Conservation (phyloP, 805 yeast genomes). For the Candida xiaguanensis region DNA sequence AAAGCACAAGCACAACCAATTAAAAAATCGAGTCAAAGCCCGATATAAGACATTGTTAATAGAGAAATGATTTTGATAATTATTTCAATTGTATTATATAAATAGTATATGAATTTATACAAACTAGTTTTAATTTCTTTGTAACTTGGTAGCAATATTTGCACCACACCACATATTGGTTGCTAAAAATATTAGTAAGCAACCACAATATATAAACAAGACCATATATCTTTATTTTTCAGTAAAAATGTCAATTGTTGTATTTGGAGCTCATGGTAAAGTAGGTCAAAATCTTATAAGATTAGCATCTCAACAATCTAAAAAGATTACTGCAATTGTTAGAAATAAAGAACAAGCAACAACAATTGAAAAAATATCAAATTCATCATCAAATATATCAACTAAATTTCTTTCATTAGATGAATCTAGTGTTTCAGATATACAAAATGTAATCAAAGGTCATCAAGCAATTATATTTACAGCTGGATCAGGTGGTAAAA, state of each 20-base stretch:
- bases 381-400: constrained; percentile 20
- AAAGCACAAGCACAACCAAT: not conserved
- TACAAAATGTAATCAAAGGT: constrained; percentile 40
- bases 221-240: not conserved
- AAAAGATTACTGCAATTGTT: constrained; percentile 33
- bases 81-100: constrained; percentile 4
- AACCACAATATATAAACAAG: not conserved
- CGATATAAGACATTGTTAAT: constrained; percentile 7
- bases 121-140: not conserved
- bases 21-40: constrained; percentile 4
- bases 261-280: constrained; percentile 62
- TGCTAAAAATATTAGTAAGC: not conserved
- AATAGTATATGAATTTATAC: not conserved
- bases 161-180: not conserved
- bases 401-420: constrained; percentile 39
- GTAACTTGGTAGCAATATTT: not conserved
- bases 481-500: constrained; percentile 63
- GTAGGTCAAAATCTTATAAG: constrained; percentile 48
- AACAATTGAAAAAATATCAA: constrained; percentile 34
- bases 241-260: constrained; percentile 5
- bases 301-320: constrained; percentile 23
- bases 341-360: constrained; percentile 44
- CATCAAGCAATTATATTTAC: constrained; percentile 55
- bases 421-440: constrained; percentile 26
- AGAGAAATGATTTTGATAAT: constrained; percentile 7